Evolutionary conservation across 345 rosid species (phyloP).

Genomic region (Lumnitzera racemosa): DNA sequence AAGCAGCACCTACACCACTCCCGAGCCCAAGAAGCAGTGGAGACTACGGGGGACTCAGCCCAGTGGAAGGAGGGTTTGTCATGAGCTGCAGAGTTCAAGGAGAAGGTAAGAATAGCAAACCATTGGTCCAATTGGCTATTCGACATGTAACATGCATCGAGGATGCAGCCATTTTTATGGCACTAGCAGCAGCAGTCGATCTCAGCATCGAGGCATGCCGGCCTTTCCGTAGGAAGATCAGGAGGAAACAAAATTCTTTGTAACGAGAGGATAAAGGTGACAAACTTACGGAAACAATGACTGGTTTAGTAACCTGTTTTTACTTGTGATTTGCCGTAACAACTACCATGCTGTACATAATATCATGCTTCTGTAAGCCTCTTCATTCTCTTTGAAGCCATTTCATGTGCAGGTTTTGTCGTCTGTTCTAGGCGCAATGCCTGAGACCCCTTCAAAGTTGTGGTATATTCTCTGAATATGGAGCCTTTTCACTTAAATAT

Average conservation of each 20-base stretch:
- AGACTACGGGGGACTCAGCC: conserved; percentile 64
- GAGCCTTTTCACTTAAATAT: too few species aligned
- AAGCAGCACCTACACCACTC: conserved; percentile 50
- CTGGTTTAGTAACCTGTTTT: conserved; percentile 9
- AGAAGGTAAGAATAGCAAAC: conserved; percentile 85
- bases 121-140: conserved; percentile 77
- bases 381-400: background rate
- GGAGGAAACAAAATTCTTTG: conserved; percentile 53
- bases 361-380: conserved; percentile 9
- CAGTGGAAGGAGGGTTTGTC: conserved; percentile 60
- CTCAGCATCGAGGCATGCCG: conserved; percentile 91
- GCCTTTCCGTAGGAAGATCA: conserved; percentile 66
- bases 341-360: conserved; percentile 26
- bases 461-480: background rate
- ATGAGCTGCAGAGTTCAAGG: conserved; percentile 94
- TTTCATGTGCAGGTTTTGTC: conserved; percentile 1
- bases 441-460: conserved; percentile 3
- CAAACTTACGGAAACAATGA: conserved; percentile 14
- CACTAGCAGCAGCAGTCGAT: conserved; percentile 91
- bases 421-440: background rate
- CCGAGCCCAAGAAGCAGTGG: conserved; percentile 96
- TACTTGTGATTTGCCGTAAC: conserved; percentile 12
- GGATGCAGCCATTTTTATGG: conserved; percentile 97
- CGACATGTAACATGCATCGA: conserved; percentile 85
- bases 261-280: conserved; percentile 22